Conservation (phyloP, 495 filamentous ascomycete genomes). For the Glonium stellatum region DNA sequence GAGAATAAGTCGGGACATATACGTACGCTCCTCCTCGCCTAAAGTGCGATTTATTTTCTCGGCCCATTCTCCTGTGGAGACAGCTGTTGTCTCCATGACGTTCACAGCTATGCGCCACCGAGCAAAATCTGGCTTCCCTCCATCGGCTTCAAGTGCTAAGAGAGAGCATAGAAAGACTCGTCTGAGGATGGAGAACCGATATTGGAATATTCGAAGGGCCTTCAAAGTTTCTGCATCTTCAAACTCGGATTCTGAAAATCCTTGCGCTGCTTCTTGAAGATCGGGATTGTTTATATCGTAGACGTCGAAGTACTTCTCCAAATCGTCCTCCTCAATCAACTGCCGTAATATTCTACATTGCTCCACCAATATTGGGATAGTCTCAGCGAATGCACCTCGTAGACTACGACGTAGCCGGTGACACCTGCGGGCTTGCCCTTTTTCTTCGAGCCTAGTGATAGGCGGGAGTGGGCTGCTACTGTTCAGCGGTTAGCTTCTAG, state of each 20-base stretch:
- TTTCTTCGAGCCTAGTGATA: constrained; percentile 71
- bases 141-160: constrained; percentile 79
- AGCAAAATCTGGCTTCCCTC: constrained; percentile 68
- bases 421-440: constrained; percentile 67
- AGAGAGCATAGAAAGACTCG: constrained; percentile 81
- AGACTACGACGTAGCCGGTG: constrained; percentile 67
- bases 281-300: constrained; percentile 83
- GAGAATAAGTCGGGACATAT: constrained; percentile 31
- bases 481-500: constrained; percentile 10
- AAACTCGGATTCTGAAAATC: constrained; percentile 52
- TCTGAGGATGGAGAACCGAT: constrained; percentile 69
- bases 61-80: constrained; percentile 46
- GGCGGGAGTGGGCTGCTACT: constrained; percentile 73
- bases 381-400: constrained; percentile 57
- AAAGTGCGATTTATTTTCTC: constrained; percentile 60
- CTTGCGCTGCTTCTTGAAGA: constrained; percentile 56
- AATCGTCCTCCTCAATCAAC: constrained; percentile 66
- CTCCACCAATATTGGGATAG: constrained; percentile 63
- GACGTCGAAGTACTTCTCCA: constrained; percentile 86
- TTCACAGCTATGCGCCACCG: constrained; percentile 75
- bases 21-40: constrained; percentile 63
- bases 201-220: constrained; percentile 67
- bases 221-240: constrained; percentile 75
- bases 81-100: constrained; percentile 58
- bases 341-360: constrained; percentile 59